phyloP scores from a whole-genome alignment of 2,329 filamentous ascomycete genomes.

The Claviceps maximensis region DNA sequence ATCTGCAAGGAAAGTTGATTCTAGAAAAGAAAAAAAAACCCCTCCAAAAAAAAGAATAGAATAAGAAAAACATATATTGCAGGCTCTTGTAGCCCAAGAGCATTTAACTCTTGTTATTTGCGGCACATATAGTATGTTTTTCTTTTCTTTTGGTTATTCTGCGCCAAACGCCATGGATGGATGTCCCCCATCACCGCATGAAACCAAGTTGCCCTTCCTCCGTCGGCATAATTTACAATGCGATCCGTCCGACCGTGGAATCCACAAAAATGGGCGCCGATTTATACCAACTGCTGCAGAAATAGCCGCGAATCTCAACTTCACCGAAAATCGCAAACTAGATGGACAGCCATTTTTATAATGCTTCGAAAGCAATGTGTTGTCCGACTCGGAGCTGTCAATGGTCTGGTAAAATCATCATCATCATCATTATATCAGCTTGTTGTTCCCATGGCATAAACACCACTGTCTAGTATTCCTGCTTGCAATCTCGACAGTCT shows the following conservation, averaged over 20 bases:
- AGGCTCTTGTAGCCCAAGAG: no score
- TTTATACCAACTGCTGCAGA: not conserved
- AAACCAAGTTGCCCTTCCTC: not conserved
- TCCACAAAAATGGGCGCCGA: not conserved
- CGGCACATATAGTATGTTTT: no score
- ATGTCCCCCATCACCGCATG: not conserved
- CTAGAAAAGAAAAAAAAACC: not conserved
- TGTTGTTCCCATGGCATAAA: slow-evolving; percentile 21
- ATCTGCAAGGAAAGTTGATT: no score
- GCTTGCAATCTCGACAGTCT: slow-evolving; percentile 27
- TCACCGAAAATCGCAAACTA: not conserved
- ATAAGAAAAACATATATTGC: not conserved
- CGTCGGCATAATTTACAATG: not conserved
- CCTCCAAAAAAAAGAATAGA: not conserved
- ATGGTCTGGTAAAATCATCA: no score
- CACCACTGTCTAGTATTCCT: slow-evolving; percentile 25
- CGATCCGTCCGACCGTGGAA: not conserved
- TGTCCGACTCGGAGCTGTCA: no score
- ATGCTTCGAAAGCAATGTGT: not conserved
- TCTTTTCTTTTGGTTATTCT: not conserved
- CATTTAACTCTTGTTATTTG: not conserved
- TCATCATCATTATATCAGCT: no score
- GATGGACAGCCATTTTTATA: not conserved
- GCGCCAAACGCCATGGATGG: not conserved
- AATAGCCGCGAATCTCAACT: not conserved